Conservation (phyloP, 2,329 filamentous ascomycete genomes). For the Aureobasidium sp. region DNA sequence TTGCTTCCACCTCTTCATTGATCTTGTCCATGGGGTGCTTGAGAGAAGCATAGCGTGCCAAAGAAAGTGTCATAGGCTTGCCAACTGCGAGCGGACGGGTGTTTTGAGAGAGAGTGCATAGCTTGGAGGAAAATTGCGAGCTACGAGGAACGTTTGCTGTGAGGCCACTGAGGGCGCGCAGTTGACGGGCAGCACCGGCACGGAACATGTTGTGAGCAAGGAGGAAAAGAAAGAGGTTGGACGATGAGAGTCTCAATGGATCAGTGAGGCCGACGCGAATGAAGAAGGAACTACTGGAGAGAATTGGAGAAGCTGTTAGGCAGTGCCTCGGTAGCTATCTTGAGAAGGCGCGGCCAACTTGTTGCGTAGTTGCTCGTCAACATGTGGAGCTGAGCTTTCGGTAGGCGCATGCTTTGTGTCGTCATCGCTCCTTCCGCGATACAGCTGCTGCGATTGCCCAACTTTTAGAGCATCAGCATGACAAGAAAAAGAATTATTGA, state of each 20-base stretch:
- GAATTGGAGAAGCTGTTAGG: not conserved
- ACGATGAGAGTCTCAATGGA: not conserved
- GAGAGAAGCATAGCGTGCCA: constrained; percentile 20
- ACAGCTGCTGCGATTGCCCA: not conserved
- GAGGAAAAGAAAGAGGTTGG: not conserved
- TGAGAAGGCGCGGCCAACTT: not conserved
- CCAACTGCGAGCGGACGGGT: constrained; percentile 28
- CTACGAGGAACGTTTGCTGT: constrained; percentile 18
- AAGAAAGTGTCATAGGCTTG: constrained; percentile 29
- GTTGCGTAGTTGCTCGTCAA: constrained; percentile 4
- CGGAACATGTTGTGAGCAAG: constrained; percentile 34
- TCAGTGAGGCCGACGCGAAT: not conserved
- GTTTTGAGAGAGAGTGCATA: constrained; percentile 33
- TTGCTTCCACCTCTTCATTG: constrained; percentile 51
- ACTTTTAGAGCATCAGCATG: not conserved
- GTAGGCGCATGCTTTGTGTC: not conserved
- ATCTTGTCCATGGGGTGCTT: constrained; percentile 38
- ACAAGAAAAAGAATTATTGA: not conserved
- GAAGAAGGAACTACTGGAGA: not conserved
- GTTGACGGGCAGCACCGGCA: constrained; percentile 37
- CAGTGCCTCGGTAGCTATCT: not conserved
- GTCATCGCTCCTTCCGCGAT: not conserved
- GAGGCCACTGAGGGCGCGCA: constrained; percentile 33
- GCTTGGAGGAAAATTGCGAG: constrained; percentile 36
- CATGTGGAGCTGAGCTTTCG: not conserved